Evolutionary conservation across 805 yeast genomes (phyloP).

Genomic region (Phaffomyces antillensis): DNA sequence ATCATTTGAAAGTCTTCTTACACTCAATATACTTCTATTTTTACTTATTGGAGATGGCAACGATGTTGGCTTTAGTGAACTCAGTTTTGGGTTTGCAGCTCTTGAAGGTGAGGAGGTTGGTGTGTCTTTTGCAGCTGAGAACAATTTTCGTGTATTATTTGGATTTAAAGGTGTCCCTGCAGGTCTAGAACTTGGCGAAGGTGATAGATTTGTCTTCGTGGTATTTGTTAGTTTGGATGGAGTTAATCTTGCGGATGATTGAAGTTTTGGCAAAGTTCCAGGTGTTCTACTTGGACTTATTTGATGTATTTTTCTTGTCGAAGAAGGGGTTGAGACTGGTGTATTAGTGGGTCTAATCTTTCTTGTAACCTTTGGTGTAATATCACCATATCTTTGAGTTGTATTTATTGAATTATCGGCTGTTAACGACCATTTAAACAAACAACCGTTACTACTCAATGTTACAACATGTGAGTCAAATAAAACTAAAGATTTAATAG

Average conservation of each 20-base stretch:
- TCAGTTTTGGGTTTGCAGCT: slow-evolving; percentile 4
- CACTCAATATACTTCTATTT: slow-evolving; percentile 7
- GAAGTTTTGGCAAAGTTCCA: slow-evolving; percentile 8
- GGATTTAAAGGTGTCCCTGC: not conserved
- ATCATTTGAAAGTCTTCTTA: slow-evolving; percentile 5
- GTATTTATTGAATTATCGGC: not conserved
- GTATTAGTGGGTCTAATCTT: slow-evolving; percentile 14
- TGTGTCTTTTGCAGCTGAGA: not conserved
- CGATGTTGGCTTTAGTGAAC: not conserved
- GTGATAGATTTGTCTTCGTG: slow-evolving; percentile 15
- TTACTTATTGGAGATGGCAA: slow-evolving; percentile 5
- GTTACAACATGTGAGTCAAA: slow-evolving; percentile 28
- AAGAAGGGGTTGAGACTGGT: not conserved
- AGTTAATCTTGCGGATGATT: slow-evolving; percentile 17
- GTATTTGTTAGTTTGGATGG: slow-evolving; percentile 16
- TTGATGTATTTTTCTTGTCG: not conserved
- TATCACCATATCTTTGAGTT: slow-evolving; percentile 14
- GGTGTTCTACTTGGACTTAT: slow-evolving; percentile 1
- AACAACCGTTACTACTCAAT: slow-evolving; percentile 47
- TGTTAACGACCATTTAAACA: slow-evolving; percentile 38
- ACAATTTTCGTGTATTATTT: not conserved
- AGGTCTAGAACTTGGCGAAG: slow-evolving; percentile 9
- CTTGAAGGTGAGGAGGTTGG: slow-evolving; percentile 5
- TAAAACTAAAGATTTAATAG: slow-evolving; percentile 36
- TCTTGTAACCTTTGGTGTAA: slow-evolving; percentile 21